Percentiles rank a stretch among this genome's conserved stretches.
Conservation (phyloP, 768 basidiomycete genomes). For the Mycena crocata region DNA sequence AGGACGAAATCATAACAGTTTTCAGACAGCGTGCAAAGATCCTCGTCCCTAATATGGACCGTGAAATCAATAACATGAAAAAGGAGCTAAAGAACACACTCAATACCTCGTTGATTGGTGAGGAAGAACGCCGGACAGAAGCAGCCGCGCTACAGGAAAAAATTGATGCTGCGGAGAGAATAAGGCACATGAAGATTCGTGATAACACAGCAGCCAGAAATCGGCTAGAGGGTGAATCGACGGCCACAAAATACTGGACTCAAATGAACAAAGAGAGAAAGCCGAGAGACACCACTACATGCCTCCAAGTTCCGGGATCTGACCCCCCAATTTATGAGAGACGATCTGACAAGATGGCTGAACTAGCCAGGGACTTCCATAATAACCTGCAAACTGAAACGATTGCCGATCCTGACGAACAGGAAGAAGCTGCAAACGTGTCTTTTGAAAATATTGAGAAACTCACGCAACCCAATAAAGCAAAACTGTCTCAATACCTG, state of each 20-base stretch:
- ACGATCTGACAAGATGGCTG: constrained; percentile 44
- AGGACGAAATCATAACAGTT: neutral
- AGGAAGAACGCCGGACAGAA: neutral
- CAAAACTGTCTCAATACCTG: too few species aligned
- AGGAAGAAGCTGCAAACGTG: too few species aligned
- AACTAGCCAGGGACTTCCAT: constrained; percentile 44
- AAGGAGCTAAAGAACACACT: neutral
- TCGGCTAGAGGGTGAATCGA: too few species aligned
- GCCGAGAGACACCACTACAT: too few species aligned
- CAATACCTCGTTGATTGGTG: neutral
- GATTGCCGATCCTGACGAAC: neutral
- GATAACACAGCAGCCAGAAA: constrained; percentile 23
- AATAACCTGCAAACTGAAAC: constrained; percentile 39
- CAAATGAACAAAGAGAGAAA: too few species aligned
- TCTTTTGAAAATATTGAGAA: too few species aligned
- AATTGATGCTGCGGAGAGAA: constrained; percentile 9
- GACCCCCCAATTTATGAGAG: constrained; percentile 30
- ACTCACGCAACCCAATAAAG: too few species aligned
- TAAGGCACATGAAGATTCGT: neutral
- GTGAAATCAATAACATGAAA: neutral
- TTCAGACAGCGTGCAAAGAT: neutral
- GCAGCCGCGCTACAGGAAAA: neutral
- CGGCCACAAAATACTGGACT: too few species aligned
- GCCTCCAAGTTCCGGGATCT: constrained; percentile 11
- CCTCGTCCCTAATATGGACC: neutral